Evolutionary conservation across 495 filamentous ascomycete genomes (phyloP).

Genomic region (Peziza echinospora): DNA sequence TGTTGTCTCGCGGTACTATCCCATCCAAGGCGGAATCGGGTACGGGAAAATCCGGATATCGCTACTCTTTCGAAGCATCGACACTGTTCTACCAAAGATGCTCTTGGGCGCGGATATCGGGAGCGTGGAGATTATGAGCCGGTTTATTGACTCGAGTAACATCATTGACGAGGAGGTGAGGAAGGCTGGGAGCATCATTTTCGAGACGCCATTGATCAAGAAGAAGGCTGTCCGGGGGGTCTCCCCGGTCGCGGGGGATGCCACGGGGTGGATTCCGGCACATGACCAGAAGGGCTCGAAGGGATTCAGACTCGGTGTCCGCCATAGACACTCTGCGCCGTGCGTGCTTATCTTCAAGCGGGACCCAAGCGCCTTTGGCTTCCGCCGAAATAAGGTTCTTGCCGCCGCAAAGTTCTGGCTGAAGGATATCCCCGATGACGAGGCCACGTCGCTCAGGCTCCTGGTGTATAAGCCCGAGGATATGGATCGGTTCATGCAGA

Average conservation of each 20-base stretch:
- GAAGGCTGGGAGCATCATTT: slow-evolving; percentile 10
- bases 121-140: slow-evolving; percentile 33
- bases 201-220: slow-evolving; percentile 8
- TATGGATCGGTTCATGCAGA: slow-evolving; percentile 12
- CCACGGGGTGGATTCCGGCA: slow-evolving; percentile 5
- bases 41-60: slow-evolving; percentile 43
- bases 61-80: slow-evolving; percentile 45
- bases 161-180: slow-evolving; percentile 12
- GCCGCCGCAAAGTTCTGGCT: slow-evolving; percentile 48
- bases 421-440: slow-evolving; percentile 40
- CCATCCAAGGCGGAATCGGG: slow-evolving; percentile 41
- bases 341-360: slow-evolving; percentile 39
- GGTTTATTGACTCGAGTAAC: slow-evolving; percentile 12
- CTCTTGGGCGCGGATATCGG: slow-evolving; percentile 46
- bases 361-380: slow-evolving; percentile 19
- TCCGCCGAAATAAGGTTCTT: slow-evolving; percentile 31
- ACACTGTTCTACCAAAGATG: slow-evolving; percentile 31
- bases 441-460: slow-evolving; percentile 31
- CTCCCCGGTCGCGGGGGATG: background rate
- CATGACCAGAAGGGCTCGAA: slow-evolving; percentile 1
- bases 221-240: slow-evolving; percentile 3
- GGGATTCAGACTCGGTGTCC: slow-evolving; percentile 26
- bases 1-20: slow-evolving; percentile 40
- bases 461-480: slow-evolving; percentile 26
- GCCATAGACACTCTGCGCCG: slow-evolving; percentile 37